A percentile compares a stretch with the other conserved stretches of the same genome.
These are phyloP conservation scores for Phytopythium vexans DNA, from an alignment of 352 stramenopile genomes.

Conservation along the genomic window DNA sequence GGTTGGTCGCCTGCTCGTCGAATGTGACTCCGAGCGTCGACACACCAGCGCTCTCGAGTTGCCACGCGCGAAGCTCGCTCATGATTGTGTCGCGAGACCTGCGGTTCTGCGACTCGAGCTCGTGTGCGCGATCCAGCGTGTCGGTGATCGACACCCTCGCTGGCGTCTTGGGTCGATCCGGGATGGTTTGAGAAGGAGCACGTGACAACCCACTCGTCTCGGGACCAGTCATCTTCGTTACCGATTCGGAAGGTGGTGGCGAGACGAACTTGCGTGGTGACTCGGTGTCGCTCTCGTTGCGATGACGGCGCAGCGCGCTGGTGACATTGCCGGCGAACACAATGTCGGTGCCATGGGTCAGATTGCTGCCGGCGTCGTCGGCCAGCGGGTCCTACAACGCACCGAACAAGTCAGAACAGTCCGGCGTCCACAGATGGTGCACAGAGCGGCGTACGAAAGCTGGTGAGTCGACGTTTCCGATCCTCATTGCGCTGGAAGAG, in stretches of 20 bases:
- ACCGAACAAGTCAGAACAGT: no score
- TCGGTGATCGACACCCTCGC: constrained; percentile 73
- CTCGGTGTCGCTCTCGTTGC: constrained; percentile 54
- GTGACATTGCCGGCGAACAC: constrained; percentile 89
- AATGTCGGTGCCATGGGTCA: constrained; percentile 88
- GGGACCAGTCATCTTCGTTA: no score
- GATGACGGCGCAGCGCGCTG: constrained; percentile 66
- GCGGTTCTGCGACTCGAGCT: constrained; percentile 58
- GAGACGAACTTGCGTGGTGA: background rate
- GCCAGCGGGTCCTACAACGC: constrained; percentile 17
- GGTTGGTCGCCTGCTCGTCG: constrained; percentile 13
- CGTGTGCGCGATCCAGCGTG: constrained; percentile 64
- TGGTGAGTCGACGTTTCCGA: constrained; percentile 6
- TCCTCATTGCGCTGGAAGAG: constrained; percentile 19
- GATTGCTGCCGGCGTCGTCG: constrained; percentile 61
- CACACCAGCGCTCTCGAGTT: constrained; percentile 45
- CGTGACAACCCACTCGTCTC: no score
- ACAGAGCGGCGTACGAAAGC: constrained; percentile 8
- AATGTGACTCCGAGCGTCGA: constrained; percentile 35
- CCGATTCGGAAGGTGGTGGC: background rate
- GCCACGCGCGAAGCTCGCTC: constrained; percentile 62
- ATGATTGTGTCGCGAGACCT: constrained; percentile 66
- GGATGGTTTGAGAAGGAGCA: background rate
- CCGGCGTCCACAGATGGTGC: no score
- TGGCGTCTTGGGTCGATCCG: constrained; percentile 53